Evolutionary conservation across 2,329 filamentous ascomycete species (phyloP), one percentile per base, ranked within the genome.

Genomic region (Stachybotrys echinatus): DNA sequence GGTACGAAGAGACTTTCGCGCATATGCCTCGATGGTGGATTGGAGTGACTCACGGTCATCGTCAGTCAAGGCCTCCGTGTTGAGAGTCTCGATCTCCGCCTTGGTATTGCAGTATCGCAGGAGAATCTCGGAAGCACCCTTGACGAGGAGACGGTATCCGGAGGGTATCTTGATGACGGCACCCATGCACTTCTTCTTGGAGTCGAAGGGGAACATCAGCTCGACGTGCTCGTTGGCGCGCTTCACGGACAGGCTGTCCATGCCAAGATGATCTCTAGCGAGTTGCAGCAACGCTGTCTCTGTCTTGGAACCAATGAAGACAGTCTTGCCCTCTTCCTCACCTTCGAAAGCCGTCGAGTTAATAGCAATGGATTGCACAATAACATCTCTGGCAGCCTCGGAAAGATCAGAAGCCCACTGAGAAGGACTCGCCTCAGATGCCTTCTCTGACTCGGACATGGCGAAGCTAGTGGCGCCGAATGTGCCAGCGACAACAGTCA

Each of bases 401-500:
- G 66, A 52, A 2, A 60, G 55, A 20, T 40, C 38, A 8, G 48
- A 31, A 7, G 55, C 55, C 56, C 56, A 59, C 14, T 54, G 42
- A 21, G 51, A 49, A 12, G 46, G 42, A 8, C 49, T 52, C 38
- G 54, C 47, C 34, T 48, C 51, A 44, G 21, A 52, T 48, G 49
- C 53, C 42, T 61, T 61, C 27, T 60, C 61, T 27, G 64, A 58
- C 1, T 64, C 61, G 2, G 56, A 31, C 44, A 63, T 63, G 14
- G 57, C 12, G 48, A 75, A 75, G 49, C 61, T 66, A 21, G 59
- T 60, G 22, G 62, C 66, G 12, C 85, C 84, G 37, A 88, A 67
- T 2, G 84, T 82, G 27, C 84, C 85, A 40, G 86, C 83, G 44
- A 89, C 85, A 4, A 89, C 85, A 0, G 83, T 86, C 84, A 88